phyloP scores from a whole-genome alignment of 306 rosid genomes.

The Prunus dulcis region DNA sequence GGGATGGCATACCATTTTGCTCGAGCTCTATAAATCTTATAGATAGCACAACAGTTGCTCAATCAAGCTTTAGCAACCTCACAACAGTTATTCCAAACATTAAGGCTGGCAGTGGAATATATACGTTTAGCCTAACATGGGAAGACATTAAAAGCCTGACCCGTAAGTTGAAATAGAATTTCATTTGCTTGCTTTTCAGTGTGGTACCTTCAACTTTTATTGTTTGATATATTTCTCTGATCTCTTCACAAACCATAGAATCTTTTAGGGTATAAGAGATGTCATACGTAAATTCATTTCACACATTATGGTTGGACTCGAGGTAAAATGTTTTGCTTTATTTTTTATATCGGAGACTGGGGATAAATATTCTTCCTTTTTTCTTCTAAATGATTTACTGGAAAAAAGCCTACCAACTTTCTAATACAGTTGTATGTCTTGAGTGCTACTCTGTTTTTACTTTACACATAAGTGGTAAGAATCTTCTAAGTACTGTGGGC shows the following conservation, averaged over 20 bases:
- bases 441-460: neutral
- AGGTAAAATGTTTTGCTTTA: neutral
- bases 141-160: conserved; percentile 47
- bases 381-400: neutral
- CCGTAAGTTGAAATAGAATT: conserved; percentile 53
- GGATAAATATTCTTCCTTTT: neutral
- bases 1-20: conserved; percentile 80
- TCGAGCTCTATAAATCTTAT: conserved; percentile 66
- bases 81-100: conserved; percentile 44
- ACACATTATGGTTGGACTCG: neutral
- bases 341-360: neutral
- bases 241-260: neutral
- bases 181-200: conserved; percentile 13
- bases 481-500: neutral
- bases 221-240: neutral
- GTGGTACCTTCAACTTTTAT: neutral
- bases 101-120: conserved; percentile 57
- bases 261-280: neutral
- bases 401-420: neutral
- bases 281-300: neutral
- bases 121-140: conserved; percentile 68
- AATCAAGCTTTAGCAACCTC: conserved; percentile 36
- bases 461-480: neutral
- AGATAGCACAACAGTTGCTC: conserved; percentile 56
- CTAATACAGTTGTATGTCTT: neutral